Conservation (phyloP, 2,329 filamentous ascomycete genomes). For the Cryphonectria parasitica region DNA sequence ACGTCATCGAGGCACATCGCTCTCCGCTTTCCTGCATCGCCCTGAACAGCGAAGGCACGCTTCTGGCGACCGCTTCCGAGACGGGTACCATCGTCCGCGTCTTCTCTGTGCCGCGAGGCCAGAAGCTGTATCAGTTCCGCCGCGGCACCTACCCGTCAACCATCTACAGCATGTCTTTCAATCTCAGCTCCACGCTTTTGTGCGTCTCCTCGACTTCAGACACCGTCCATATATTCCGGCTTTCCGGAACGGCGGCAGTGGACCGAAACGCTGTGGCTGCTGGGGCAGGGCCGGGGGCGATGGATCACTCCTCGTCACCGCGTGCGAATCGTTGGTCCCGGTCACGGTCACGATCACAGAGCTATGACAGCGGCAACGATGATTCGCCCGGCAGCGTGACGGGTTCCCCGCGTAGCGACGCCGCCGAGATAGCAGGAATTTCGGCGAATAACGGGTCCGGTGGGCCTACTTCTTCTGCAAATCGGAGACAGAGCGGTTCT, state of each 20-base stretch:
- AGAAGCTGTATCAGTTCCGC: constrained; percentile 95
- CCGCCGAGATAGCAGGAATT: constrained; percentile 43
- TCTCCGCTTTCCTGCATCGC: constrained; percentile 89
- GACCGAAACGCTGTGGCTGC: constrained; percentile 42
- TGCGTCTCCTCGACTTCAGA: constrained; percentile 96
- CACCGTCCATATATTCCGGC: constrained; percentile 93
- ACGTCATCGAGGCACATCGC: constrained; percentile 93
- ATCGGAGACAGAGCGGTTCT: constrained; percentile 68
- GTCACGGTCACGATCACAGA: constrained; percentile 53
- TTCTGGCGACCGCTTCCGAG: constrained; percentile 93
- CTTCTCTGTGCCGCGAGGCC: constrained; percentile 86
- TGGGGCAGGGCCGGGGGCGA: neutral
- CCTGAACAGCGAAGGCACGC: constrained; percentile 87
- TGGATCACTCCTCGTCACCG: constrained; percentile 42
- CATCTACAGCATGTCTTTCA: constrained; percentile 99
- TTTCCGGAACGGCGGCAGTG: constrained; percentile 54
- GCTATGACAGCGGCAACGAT: constrained; percentile 59
- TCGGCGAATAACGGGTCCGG: constrained; percentile 33
- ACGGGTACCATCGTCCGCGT: constrained; percentile 97
- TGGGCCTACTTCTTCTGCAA: constrained; percentile 36
- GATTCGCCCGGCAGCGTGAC: constrained; percentile 53
- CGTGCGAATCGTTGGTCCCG: constrained; percentile 57
- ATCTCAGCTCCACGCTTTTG: constrained; percentile 87
- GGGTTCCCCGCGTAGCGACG: constrained; percentile 53
- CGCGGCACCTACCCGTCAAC: constrained; percentile 93